These are phyloP conservation scores for Cyclocybe cylindracea DNA, from an alignment of 768 basidiomycete species.

Conservation along the genomic window DNA sequence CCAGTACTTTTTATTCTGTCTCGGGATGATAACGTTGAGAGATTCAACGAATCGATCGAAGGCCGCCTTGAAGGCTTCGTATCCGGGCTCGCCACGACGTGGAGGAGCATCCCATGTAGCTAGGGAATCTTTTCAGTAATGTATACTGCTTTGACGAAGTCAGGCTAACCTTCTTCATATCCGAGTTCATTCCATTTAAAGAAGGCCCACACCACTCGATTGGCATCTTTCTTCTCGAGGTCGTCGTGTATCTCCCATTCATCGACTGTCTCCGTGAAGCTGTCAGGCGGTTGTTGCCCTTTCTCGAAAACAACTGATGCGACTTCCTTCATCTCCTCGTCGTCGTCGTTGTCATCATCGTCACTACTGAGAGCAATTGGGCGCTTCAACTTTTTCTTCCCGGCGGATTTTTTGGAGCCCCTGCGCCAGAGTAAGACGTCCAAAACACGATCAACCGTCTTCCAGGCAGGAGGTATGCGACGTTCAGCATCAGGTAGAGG, in stretches of 20 bases:
- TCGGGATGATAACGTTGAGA: slow-evolving; percentile 58
- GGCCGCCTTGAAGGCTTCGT: slow-evolving; percentile 66
- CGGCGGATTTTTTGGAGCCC: slow-evolving; percentile 22
- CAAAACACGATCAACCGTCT: slow-evolving; percentile 88
- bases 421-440: slow-evolving; percentile 69
- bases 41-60: slow-evolving; percentile 68
- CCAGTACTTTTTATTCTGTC: slow-evolving; percentile 41
- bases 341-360: slow-evolving; percentile 30
- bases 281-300: slow-evolving; percentile 64
- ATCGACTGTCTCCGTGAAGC: slow-evolving; percentile 58
- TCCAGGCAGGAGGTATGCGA: slow-evolving; percentile 80
- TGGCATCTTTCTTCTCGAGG: slow-evolving; percentile 51
- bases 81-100: slow-evolving; percentile 51
- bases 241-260: slow-evolving; percentile 57
- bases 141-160: neutral
- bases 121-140: slow-evolving; percentile 29
- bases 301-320: slow-evolving; percentile 43
- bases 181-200: slow-evolving; percentile 92
- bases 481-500: slow-evolving; percentile 70
- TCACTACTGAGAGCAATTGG: slow-evolving; percentile 27
- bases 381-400: slow-evolving; percentile 22
- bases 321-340: slow-evolving; percentile 30
- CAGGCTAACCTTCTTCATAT: slow-evolving; percentile 83
- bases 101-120: slow-evolving; percentile 96
- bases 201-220: slow-evolving; percentile 77